phyloP scores from a whole-genome alignment of 1,284 basidiomycete genomes.

The Ceraceosorus bombacis region DNA sequence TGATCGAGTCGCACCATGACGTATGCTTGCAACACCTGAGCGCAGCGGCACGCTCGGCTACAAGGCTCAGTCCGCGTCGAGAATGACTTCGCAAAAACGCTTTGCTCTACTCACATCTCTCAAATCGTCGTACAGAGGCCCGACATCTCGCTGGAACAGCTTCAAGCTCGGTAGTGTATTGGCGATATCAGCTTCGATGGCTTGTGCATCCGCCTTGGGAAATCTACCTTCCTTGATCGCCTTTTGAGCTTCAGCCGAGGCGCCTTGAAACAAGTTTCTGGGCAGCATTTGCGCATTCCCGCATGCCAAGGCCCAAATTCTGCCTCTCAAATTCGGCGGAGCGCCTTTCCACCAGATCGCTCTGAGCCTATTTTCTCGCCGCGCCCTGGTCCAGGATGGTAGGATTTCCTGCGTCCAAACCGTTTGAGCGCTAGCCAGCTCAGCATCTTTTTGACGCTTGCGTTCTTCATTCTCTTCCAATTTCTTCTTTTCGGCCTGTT shows the following conservation, averaged over 20 bases:
- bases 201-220: slow-evolving; percentile 56
- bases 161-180: slow-evolving; percentile 77
- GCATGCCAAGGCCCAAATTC: slow-evolving; percentile 78
- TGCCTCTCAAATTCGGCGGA: slow-evolving; percentile 72
- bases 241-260: slow-evolving; percentile 65
- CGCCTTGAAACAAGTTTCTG: slow-evolving; percentile 50
- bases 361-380: slow-evolving; percentile 60
- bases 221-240: slow-evolving; percentile 66
- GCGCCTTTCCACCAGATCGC: slow-evolving; percentile 87
- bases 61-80: neutral
- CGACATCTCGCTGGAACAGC: slow-evolving; percentile 69
- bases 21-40: slow-evolving; percentile 70
- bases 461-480: slow-evolving; percentile 25
- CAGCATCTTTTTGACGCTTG: slow-evolving; percentile 16
- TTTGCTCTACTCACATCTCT: slow-evolving; percentile 54
- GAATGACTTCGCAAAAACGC: neutral
- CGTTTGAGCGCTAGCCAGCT: slow-evolving; percentile 61
- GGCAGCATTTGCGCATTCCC: slow-evolving; percentile 79
- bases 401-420: slow-evolving; percentile 72
- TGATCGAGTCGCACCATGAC: slow-evolving; percentile 82
- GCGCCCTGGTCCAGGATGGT: slow-evolving; percentile 72
- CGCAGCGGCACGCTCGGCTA: neutral
- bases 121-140: slow-evolving; percentile 77
- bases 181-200: slow-evolving; percentile 72
- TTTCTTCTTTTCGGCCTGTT: slow-evolving; percentile 26